A percentile compares a stretch with the other conserved stretches of the same genome.
Evolutionary conservation across 1,284 basidiomycete genomes (phyloP).

Genomic region (Phellopilus nigrolimitatus): DNA sequence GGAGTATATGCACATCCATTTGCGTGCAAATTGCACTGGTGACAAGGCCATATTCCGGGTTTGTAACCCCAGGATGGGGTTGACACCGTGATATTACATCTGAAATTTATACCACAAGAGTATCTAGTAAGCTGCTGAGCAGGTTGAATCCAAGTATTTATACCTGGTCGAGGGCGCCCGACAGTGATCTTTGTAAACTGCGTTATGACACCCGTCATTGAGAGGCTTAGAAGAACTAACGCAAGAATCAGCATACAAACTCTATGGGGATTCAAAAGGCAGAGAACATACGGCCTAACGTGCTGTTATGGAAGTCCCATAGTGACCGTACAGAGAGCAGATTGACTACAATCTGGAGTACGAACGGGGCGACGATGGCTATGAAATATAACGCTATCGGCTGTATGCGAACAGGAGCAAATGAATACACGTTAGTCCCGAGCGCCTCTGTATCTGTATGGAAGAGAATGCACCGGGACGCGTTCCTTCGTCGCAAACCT

Average conservation of each 20-base stretch:
- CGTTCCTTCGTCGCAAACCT: constrained; percentile 72
- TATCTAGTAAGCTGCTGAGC: not conserved
- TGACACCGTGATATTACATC: constrained; percentile 84
- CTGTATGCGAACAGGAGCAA: constrained; percentile 28
- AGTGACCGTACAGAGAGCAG: constrained; percentile 66
- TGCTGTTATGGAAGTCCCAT: constrained; percentile 86
- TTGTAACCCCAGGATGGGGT: constrained; percentile 57
- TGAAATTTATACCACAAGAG: constrained; percentile 22
- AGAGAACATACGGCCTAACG: constrained; percentile 62
- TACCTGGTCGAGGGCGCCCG: constrained; percentile 84
- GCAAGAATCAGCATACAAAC: not conserved
- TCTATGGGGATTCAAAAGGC: constrained; percentile 21
- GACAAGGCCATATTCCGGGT: constrained; percentile 73
- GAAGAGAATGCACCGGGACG: constrained; percentile 58
- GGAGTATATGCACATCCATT: constrained; percentile 50
- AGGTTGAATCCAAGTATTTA: constrained; percentile 7
- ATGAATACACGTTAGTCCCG: constrained; percentile 7
- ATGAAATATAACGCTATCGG: constrained; percentile 61
- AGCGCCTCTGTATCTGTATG: not conserved
- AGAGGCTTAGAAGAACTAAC: constrained; percentile 62
- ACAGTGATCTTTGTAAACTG: constrained; percentile 85
- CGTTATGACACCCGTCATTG: constrained; percentile 77
- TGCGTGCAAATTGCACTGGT: constrained; percentile 79
- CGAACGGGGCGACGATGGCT: constrained; percentile 58
- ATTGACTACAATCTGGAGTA: constrained; percentile 67